phyloP scores from a whole-genome alignment of 179 eudicot species.

The Beta macrorhiza region DNA sequence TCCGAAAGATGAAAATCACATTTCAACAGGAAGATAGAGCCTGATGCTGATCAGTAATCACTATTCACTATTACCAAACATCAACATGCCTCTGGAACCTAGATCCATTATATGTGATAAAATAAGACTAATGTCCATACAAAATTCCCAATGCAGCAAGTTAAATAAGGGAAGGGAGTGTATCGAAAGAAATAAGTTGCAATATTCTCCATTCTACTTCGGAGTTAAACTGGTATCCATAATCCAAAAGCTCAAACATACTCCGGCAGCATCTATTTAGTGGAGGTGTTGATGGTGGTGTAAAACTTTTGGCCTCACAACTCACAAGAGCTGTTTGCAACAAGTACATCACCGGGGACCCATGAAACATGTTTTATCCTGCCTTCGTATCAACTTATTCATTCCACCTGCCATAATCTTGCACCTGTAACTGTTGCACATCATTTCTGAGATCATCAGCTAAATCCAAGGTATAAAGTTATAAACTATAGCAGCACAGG shows the following conservation, averaged over 20 bases:
- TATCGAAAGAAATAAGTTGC: not conserved
- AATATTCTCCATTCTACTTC: not conserved
- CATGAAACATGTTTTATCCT: not conserved
- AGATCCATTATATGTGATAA: not conserved
- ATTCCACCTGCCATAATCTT: not conserved
- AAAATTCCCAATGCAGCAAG: conserved; percentile 1
- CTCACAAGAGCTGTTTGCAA: not conserved
- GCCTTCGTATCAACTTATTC: conserved; percentile 1
- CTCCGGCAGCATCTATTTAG: not conserved
- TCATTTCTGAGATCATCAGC: not conserved
- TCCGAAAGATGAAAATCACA: not conserved
- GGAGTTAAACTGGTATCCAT: not conserved
- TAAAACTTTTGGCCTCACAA: not conserved
- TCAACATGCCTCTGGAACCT: not conserved
- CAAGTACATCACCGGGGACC: not conserved
- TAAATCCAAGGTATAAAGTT: not conserved
- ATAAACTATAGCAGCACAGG: not conserved
- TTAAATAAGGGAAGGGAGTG: not conserved
- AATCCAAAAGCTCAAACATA: not conserved
- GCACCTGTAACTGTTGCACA: not conserved
- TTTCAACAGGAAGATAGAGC: not conserved
- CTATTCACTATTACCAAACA: not conserved
- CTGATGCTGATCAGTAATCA: not conserved
- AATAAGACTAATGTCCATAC: not conserved
- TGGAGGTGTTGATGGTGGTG: not conserved